Evolutionary conservation across 164 flowering plant genomes (phyloP).

Genomic region (Stephania japonica): DNA sequence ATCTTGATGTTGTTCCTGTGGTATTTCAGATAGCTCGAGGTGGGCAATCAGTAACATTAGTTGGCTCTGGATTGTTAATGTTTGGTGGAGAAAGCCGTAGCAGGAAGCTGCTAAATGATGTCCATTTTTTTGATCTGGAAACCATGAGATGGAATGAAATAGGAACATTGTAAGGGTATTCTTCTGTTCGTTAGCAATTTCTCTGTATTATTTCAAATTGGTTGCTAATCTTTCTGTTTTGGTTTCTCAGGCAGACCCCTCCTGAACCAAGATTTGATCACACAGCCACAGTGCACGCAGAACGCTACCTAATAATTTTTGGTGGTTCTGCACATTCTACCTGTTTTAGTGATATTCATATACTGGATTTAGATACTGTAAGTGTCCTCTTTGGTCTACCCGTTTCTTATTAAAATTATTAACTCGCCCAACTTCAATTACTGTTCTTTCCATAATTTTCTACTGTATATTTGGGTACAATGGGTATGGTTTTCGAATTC

Average conservation of each 20-base stretch:
- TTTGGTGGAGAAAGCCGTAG: slow-evolving; percentile 86
- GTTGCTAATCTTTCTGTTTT: slow-evolving; percentile 27
- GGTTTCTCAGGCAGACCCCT: slow-evolving; percentile 59
- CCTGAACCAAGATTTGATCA: slow-evolving; percentile 96
- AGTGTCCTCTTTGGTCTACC: slow-evolving; percentile 19
- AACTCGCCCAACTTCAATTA: not conserved
- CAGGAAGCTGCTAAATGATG: slow-evolving; percentile 64
- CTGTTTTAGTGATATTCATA: slow-evolving; percentile 81
- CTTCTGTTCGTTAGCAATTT: not conserved
- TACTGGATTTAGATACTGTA: slow-evolving; percentile 82
- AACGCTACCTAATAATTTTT: slow-evolving; percentile 77
- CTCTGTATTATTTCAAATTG: slow-evolving; percentile 7
- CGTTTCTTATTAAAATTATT: not conserved
- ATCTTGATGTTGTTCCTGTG: not conserved
- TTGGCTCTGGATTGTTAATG: slow-evolving; percentile 70
- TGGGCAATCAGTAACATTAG: slow-evolving; percentile 73
- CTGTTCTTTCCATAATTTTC: not conserved
- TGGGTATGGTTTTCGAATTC: not conserved
- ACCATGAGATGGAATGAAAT: slow-evolving; percentile 68
- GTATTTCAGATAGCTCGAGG: slow-evolving; percentile 71
- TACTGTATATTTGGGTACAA: not conserved
- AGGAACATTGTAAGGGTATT: slow-evolving; percentile 44
- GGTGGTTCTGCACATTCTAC: slow-evolving; percentile 92
- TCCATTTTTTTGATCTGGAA: slow-evolving; percentile 72
- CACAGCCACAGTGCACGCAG: slow-evolving; percentile 68